These are phyloP conservation scores for Cystoisospora suis DNA, from an alignment of 169 alveolate species.

Conservation along the genomic window DNA sequence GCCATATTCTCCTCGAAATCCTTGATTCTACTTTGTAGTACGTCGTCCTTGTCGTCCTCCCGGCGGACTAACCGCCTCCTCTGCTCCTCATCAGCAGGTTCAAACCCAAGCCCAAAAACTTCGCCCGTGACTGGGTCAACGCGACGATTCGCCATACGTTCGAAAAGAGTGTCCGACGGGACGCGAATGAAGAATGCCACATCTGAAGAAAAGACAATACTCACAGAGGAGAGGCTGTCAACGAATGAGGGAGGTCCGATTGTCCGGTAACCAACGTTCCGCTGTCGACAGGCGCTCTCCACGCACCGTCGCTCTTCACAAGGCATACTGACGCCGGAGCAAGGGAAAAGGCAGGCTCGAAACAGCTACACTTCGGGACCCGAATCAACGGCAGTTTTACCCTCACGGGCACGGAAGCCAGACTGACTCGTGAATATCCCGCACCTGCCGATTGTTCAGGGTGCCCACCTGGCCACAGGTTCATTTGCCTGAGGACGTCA, in stretches of 20 bases:
- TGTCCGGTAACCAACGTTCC: too few species aligned
- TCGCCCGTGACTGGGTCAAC: slow-evolving; percentile 15
- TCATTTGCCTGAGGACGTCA: not conserved
- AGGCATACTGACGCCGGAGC: too few species aligned
- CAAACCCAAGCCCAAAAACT: slow-evolving; percentile 12
- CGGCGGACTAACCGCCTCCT: not conserved
- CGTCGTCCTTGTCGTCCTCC: not conserved
- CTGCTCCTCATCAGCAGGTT: slow-evolving; percentile 17
- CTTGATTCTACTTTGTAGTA: not conserved
- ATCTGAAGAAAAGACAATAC: not conserved
- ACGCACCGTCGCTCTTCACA: too few species aligned
- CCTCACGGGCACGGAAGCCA: too few species aligned
- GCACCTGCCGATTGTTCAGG: too few species aligned
- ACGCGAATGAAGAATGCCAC: not conserved
- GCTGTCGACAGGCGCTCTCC: too few species aligned
- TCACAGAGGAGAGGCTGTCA: too few species aligned
- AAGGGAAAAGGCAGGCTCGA: too few species aligned
- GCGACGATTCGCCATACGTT: slow-evolving; percentile 32
- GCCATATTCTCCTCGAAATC: not conserved
- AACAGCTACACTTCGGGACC: too few species aligned
- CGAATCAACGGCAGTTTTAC: too few species aligned
- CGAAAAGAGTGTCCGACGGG: not conserved
- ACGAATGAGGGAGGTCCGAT: too few species aligned
- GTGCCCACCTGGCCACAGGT: slow-evolving; percentile 19
- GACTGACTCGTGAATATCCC: too few species aligned